phyloP scores from a whole-genome alignment of 2,329 filamentous ascomycete genomes.

The Reticulascus tulasneorum region DNA sequence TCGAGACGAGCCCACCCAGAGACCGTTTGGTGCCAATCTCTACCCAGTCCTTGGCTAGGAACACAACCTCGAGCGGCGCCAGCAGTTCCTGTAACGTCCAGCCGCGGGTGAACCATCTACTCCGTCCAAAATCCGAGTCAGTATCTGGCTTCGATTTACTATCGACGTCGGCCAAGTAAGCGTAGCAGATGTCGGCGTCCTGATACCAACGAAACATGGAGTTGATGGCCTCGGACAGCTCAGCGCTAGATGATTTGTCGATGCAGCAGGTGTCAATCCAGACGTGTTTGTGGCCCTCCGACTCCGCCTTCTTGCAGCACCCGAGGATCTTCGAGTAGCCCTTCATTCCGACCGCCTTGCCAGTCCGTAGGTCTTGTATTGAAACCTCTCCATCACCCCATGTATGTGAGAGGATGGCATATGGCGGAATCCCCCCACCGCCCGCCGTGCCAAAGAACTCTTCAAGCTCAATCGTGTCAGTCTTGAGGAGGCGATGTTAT shows the following conservation, averaged over 20 bases:
- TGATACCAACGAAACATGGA: slow-evolving; percentile 18
- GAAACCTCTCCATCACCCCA: no score
- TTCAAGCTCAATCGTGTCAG: no score
- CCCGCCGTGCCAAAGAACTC: no score
- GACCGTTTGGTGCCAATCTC: slow-evolving; percentile 16
- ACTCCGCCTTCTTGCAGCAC: slow-evolving; percentile 3
- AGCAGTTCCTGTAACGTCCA: slow-evolving; percentile 14
- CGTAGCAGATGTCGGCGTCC: slow-evolving; percentile 14
- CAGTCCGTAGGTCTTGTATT: no score
- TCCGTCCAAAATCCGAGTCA: neutral
- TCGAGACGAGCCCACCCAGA: slow-evolving; percentile 15
- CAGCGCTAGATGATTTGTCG: slow-evolving; percentile 15
- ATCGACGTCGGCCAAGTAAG: slow-evolving; percentile 13
- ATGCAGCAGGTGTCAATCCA: slow-evolving; percentile 23
- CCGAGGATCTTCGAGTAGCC: slow-evolving; percentile 9
- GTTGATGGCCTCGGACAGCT: slow-evolving; percentile 18
- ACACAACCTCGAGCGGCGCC: slow-evolving; percentile 7
- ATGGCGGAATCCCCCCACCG: no score
- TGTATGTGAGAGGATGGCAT: no score
- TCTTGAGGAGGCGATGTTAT: no score
- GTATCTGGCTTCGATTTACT: slow-evolving; percentile 17
- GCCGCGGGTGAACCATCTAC: slow-evolving; percentile 11
- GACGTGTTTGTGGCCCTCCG: slow-evolving; percentile 14
- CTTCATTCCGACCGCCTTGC: no score
- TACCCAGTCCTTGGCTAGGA: slow-evolving; percentile 6